phyloP scores from a whole-genome alignment of 768 basidiomycete species.

The Leccinum broughii region DNA sequence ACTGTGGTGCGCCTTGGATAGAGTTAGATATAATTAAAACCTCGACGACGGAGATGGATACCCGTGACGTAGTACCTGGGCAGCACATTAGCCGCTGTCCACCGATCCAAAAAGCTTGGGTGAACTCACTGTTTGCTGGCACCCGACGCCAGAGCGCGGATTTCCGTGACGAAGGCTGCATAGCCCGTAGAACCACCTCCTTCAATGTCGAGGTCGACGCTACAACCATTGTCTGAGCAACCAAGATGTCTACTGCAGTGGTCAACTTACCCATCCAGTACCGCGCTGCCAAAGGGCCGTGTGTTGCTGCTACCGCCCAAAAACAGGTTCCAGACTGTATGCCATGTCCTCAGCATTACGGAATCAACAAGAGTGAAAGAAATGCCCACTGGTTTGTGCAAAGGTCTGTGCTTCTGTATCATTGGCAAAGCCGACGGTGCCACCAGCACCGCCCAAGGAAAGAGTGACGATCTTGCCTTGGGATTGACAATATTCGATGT shows the following conservation, averaged over 20 bases:
- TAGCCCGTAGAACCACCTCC: slow-evolving; percentile 55
- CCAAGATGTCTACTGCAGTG: neutral
- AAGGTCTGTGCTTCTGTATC: slow-evolving; percentile 40
- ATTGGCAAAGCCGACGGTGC: slow-evolving; percentile 39
- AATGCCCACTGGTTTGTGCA: slow-evolving; percentile 21
- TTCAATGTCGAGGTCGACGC: slow-evolving; percentile 75
- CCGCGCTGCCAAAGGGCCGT: slow-evolving; percentile 46
- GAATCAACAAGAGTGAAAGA: slow-evolving; percentile 12
- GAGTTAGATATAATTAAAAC: neutral
- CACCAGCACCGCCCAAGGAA: slow-evolving; percentile 45
- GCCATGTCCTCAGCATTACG: neutral
- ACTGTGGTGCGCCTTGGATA: slow-evolving; percentile 37
- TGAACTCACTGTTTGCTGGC: slow-evolving; percentile 23
- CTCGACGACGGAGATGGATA: slow-evolving; percentile 5
- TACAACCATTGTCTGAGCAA: slow-evolving; percentile 20
- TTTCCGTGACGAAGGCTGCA: slow-evolving; percentile 42
- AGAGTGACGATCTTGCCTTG: slow-evolving; percentile 50
- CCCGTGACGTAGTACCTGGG: slow-evolving; percentile 63
- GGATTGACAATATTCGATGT: slow-evolving; percentile 46
- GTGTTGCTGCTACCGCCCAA: slow-evolving; percentile 45
- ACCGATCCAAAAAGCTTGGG: neutral
- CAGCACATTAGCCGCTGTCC: slow-evolving; percentile 2
- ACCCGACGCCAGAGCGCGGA: slow-evolving; percentile 26
- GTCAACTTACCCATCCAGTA: slow-evolving; percentile 44
- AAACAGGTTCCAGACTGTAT: slow-evolving; percentile 45